These are phyloP conservation scores for Acacia melanoxylon DNA, from an alignment of 306 rosid genomes.

Conservation along the genomic window DNA sequence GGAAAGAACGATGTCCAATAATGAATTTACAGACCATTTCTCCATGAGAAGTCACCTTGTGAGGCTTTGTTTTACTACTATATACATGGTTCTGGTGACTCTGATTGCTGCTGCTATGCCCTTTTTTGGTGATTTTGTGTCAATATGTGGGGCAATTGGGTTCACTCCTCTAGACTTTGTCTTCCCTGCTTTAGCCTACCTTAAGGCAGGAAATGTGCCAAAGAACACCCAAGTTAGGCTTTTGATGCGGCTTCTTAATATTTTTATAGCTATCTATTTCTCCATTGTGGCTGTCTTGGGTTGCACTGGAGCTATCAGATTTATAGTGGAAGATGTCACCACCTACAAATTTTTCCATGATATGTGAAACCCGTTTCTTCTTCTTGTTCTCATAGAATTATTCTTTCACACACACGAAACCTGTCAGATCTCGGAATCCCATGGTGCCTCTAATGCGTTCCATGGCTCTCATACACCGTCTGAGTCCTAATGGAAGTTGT, in stretches of 20 bases:
- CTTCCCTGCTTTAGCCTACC: conserved; percentile 73
- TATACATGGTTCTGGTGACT: conserved; percentile 57
- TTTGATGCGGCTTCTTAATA: conserved; percentile 52
- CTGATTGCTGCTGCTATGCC: conserved; percentile 73
- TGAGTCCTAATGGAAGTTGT: background rate
- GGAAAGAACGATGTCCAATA: conserved; percentile 38
- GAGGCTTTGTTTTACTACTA: conserved; percentile 46
- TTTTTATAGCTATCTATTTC: conserved; percentile 60
- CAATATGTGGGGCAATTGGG: conserved; percentile 78
- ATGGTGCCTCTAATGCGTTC: background rate
- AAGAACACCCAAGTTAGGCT: conserved; percentile 37
- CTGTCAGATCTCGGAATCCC: background rate
- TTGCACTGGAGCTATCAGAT: conserved; percentile 69
- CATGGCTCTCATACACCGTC: background rate
- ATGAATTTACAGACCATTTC: conserved; percentile 28
- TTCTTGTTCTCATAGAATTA: background rate
- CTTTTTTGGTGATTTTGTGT: conserved; percentile 74
- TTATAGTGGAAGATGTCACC: conserved; percentile 61
- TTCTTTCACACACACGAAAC: background rate
- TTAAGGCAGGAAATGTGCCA: conserved; percentile 49
- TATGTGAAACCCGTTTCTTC: conserved; percentile 35
- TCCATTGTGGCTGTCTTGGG: conserved; percentile 69
- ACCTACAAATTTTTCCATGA: conserved; percentile 69
- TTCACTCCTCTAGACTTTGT: conserved; percentile 76
- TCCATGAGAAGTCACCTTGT: conserved; percentile 30